These are phyloP conservation scores for Heliamphora exappendiculata DNA, from an alignment of 148 eudicot species.

Conservation along the genomic window DNA sequence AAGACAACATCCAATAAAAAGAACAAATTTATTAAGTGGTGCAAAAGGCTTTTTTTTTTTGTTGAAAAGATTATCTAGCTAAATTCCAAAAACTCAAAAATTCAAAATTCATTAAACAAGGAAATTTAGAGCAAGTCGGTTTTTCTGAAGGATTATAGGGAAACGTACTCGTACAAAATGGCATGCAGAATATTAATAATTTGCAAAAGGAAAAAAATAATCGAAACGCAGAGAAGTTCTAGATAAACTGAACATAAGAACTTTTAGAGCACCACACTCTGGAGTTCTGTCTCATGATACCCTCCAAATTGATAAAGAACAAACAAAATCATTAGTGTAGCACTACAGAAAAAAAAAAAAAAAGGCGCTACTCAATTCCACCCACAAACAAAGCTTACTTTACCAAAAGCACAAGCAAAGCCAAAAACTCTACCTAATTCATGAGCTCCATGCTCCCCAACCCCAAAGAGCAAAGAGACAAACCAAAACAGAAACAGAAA, in stretches of 20 bases:
- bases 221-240: conserved; percentile 1
- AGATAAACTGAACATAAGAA: not conserved
- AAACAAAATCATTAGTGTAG: conserved; percentile 21
- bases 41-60: not conserved
- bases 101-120: not conserved
- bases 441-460: not conserved
- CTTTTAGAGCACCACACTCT: not conserved
- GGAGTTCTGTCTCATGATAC: conserved; percentile 16
- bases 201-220: too few relatives aligned
- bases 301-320: conserved; percentile 11
- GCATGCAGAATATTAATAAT: too few relatives aligned
- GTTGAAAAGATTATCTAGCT: not conserved
- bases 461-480: not conserved
- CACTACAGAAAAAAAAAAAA: too few relatives aligned
- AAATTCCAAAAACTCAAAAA: not conserved
- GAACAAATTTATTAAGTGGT: not conserved
- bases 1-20: not conserved
- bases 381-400: conserved; percentile 18
- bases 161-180: not conserved
- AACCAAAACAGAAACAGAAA: too few relatives aligned
- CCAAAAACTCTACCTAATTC: not conserved
- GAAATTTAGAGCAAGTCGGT: not conserved
- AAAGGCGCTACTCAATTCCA: conserved; percentile 9
- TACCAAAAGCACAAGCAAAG: conserved; percentile 18
- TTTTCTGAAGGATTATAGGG: not conserved